phyloP scores from a whole-genome alignment of 352 stramenopile species.

The Phytophthora tubulina region DNA sequence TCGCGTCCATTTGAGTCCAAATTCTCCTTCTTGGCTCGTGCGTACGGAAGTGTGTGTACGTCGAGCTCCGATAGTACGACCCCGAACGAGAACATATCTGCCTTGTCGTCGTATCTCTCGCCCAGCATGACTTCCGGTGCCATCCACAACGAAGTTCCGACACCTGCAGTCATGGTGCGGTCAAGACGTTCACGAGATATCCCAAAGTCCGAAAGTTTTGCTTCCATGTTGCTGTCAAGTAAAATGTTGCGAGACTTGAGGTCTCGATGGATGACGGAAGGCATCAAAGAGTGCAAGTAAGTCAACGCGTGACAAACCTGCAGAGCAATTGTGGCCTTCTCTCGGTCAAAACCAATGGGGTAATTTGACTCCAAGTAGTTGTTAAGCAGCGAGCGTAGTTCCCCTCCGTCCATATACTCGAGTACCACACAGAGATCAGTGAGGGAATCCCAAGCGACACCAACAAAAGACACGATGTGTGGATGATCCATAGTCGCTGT shows the following conservation, averaged over 20 bases:
- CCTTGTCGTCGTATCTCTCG: slow-evolving; percentile 29
- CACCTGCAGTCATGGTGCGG: slow-evolving; percentile 36
- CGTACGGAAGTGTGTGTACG: slow-evolving; percentile 24
- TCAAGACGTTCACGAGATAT: slow-evolving; percentile 47
- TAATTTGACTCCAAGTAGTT: slow-evolving; percentile 16
- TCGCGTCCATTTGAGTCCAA: slow-evolving; percentile 29
- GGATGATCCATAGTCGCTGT: slow-evolving; percentile 44
- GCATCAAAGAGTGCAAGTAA: slow-evolving; percentile 28
- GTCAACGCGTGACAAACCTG: slow-evolving; percentile 42
- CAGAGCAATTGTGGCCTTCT: slow-evolving; percentile 49
- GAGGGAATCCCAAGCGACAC: slow-evolving; percentile 52
- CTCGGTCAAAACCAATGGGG: slow-evolving; percentile 34
- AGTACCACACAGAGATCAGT: slow-evolving; percentile 52
- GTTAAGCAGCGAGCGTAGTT: slow-evolving; percentile 48
- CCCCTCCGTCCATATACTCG: slow-evolving; percentile 60
- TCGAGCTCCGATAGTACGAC: slow-evolving; percentile 33
- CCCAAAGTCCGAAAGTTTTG: slow-evolving; percentile 71
- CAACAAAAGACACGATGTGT: slow-evolving; percentile 51
- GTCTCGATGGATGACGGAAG: slow-evolving; percentile 27
- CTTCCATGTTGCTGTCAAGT: slow-evolving; percentile 37
- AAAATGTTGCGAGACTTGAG: slow-evolving; percentile 55
- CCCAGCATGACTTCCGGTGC: slow-evolving; percentile 31
- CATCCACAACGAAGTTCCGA: slow-evolving; percentile 34
- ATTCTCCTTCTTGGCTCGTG: slow-evolving; percentile 15
- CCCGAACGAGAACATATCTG: slow-evolving; percentile 35